Evolutionary conservation across 1,139 yeast species (phyloP).

Genomic region (Diutina scorzettiae): DNA sequence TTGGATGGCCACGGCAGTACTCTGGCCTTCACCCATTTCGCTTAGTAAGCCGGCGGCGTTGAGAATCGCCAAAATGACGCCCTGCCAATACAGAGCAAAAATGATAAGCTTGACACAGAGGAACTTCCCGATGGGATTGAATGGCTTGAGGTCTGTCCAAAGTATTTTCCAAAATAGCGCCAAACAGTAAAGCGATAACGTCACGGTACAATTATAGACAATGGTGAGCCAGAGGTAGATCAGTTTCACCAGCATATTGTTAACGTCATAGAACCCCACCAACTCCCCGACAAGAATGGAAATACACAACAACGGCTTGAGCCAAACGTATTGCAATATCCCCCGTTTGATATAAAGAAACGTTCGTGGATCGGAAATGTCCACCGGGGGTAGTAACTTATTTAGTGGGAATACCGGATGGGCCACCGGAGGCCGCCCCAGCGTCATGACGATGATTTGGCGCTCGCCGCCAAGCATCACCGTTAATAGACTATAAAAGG

Average conservation of each 20-base stretch:
- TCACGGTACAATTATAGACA: slow-evolving; percentile 68
- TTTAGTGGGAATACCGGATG: slow-evolving; percentile 53
- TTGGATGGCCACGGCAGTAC: slow-evolving; percentile 40
- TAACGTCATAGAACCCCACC: slow-evolving; percentile 37
- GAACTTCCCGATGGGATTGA: slow-evolving; percentile 86
- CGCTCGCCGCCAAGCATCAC: slow-evolving; percentile 88
- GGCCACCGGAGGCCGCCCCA: slow-evolving; percentile 61
- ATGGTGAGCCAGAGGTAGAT: slow-evolving; percentile 58
- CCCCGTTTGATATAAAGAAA: slow-evolving; percentile 74
- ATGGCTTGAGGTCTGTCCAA: slow-evolving; percentile 62
- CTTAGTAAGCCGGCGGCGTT: slow-evolving; percentile 41
- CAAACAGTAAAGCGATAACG: slow-evolving; percentile 69
- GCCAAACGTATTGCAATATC: slow-evolving; percentile 88
- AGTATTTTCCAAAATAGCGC: slow-evolving; percentile 91
- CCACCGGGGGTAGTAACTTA: slow-evolving; percentile 43
- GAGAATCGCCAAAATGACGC: slow-evolving; percentile 54
- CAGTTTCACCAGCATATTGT: slow-evolving; percentile 36
- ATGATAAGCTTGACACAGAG: slow-evolving; percentile 86
- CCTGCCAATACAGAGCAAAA: slow-evolving; percentile 97
- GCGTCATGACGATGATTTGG: slow-evolving; percentile 58
- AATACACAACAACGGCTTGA: slow-evolving; percentile 69
- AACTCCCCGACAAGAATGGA: slow-evolving; percentile 41
- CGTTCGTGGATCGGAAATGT: slow-evolving; percentile 76
- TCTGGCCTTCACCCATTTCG: slow-evolving; percentile 23
- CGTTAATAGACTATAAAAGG: slow-evolving; percentile 76